These are phyloP conservation scores for Guadua angustifolia DNA, from an alignment of 176 grass and related monocot species.

Conservation along the genomic window DNA sequence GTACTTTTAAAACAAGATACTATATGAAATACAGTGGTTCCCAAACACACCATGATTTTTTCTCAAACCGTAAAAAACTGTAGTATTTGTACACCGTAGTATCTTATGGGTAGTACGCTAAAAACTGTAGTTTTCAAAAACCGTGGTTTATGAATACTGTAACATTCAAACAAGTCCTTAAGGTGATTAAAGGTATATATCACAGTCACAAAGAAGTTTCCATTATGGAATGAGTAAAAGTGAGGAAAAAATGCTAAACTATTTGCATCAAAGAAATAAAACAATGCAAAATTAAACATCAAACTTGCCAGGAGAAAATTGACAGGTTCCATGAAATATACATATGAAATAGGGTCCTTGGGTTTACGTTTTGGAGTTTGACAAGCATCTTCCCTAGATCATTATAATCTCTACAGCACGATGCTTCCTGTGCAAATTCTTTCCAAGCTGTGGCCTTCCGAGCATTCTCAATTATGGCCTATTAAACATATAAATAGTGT, in stretches of 20 bases:
- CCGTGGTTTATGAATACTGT: no score
- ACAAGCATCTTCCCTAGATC: slow-evolving; percentile 94
- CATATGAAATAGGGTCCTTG: slow-evolving; percentile 33
- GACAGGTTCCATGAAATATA: neutral
- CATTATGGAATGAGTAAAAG: slow-evolving; percentile 23
- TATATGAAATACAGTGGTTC: no score
- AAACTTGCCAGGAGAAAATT: slow-evolving; percentile 17
- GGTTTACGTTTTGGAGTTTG: slow-evolving; percentile 84
- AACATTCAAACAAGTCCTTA: neutral
- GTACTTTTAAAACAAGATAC: no score
- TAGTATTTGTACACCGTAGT: no score
- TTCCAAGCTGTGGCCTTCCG: slow-evolving; percentile 74
- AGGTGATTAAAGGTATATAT: slow-evolving; percentile 16
- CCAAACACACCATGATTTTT: no score
- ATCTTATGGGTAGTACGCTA: no score
- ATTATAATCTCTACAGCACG: slow-evolving; percentile 72
- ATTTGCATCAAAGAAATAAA: neutral
- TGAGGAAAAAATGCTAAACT: neutral
- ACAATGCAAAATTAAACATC: neutral
- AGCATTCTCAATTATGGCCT: slow-evolving; percentile 88
- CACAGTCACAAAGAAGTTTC: slow-evolving; percentile 19
- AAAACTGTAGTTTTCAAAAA: no score
- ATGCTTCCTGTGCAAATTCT: slow-evolving; percentile 81
- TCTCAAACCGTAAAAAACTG: no score
- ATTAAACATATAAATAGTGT: slow-evolving; percentile 39